phyloP scores from a whole-genome alignment of 225 moss, liverwort and hornwort genomes.

The Marchantia paleacea region DNA sequence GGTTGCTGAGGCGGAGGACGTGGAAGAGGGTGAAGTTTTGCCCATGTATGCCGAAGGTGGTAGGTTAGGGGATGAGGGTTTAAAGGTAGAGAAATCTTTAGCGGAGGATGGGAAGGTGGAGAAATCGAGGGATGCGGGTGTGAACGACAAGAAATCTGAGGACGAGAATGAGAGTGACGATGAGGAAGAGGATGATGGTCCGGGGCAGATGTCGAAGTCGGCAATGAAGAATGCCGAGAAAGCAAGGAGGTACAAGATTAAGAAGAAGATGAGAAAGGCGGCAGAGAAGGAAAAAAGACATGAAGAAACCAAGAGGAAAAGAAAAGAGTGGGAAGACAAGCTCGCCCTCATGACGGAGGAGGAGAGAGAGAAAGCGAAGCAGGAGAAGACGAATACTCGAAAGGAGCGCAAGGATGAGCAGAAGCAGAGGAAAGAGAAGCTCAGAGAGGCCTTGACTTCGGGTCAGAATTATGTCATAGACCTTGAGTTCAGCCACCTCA shows the following conservation, averaged over 20 bases:
- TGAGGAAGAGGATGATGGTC: neutral
- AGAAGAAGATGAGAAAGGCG: slow-evolving; percentile 59
- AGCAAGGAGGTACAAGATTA: slow-evolving; percentile 57
- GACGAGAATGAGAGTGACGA: neutral
- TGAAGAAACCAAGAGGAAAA: slow-evolving; percentile 68
- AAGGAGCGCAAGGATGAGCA: slow-evolving; percentile 68
- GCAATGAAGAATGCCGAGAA: slow-evolving; percentile 71
- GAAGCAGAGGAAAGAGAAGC: slow-evolving; percentile 67
- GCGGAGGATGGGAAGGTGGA: neutral
- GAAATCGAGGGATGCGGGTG: neutral
- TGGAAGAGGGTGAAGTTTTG: neutral
- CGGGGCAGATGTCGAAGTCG: slow-evolving; percentile 60
- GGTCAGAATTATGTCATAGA: slow-evolving; percentile 92
- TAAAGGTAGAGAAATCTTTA: neutral
- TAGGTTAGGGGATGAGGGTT: neutral
- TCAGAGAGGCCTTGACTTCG: slow-evolving; percentile 54
- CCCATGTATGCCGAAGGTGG: neutral
- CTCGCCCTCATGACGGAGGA: slow-evolving; percentile 64
- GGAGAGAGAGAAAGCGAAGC: slow-evolving; percentile 54
- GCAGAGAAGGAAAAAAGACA: slow-evolving; percentile 69
- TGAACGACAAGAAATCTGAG: neutral
- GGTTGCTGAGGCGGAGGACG: neutral
- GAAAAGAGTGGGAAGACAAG: slow-evolving; percentile 82
- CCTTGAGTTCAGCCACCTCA: slow-evolving; percentile 81
- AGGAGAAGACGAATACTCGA: slow-evolving; percentile 55